Evolutionary conservation across 1,139 yeast species (phyloP).

Genomic region (Nakaseomyces nivariensis): DNA sequence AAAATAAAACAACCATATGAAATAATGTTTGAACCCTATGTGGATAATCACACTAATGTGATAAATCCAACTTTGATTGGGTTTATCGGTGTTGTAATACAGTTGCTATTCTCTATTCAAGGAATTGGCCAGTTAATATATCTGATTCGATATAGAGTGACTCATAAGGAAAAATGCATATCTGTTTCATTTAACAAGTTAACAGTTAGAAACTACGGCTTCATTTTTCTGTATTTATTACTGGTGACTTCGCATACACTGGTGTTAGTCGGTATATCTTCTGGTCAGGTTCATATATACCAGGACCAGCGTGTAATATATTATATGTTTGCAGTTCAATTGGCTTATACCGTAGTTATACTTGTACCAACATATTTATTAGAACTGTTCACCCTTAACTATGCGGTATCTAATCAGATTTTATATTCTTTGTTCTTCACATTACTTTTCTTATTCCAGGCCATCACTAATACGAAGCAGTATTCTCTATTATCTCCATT

Average conservation of each 20-base stretch:
- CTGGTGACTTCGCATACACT: neutral
- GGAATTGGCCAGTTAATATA: constrained; percentile 23
- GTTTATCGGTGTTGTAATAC: constrained; percentile 16
- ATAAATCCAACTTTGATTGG: constrained; percentile 49
- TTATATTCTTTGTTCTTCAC: neutral
- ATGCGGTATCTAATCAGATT: constrained; percentile 1
- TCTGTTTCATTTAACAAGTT: neutral
- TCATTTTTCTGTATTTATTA: neutral
- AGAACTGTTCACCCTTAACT: neutral
- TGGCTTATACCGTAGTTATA: neutral
- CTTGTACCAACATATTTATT: neutral
- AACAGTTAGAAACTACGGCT: neutral
- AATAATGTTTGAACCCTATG: constrained; percentile 16
- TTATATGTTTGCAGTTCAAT: neutral
- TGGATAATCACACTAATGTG: constrained; percentile 35
- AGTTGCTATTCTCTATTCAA: constrained; percentile 17
- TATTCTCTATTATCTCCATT: neutral
- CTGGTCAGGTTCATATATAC: neutral
- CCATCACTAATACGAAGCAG: neutral
- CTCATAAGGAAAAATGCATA: neutral
- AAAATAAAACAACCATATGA: neutral
- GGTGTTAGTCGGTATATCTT: neutral
- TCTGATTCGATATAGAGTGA: neutral
- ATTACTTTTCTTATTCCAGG: neutral
- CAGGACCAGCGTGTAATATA: neutral